These are phyloP conservation scores for Metschnikowia koreensis DNA, from an alignment of 805 yeast genomes.

Conservation along the genomic window DNA sequence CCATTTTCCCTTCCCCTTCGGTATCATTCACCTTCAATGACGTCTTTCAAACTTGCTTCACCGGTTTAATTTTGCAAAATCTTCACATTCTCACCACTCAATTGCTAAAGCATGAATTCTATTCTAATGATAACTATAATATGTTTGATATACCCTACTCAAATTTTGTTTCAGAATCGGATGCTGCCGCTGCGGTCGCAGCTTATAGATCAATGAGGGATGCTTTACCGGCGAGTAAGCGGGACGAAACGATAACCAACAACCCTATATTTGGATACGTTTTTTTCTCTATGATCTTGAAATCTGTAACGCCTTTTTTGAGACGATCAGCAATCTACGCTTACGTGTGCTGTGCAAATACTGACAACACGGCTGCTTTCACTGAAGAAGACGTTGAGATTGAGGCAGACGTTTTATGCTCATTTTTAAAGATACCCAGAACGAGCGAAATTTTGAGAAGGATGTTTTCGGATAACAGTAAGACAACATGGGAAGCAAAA, in stretches of 20 bases:
- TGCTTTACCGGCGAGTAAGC: conserved; percentile 2
- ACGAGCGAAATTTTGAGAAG: conserved; percentile 24
- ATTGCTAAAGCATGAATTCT: conserved; percentile 27
- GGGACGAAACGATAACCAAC: conserved; percentile 15
- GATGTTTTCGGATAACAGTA: conserved; percentile 1
- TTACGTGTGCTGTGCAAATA: conserved; percentile 50
- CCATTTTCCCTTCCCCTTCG: conserved; percentile 47
- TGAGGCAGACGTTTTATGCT: conserved; percentile 57
- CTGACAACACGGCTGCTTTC: conserved; percentile 27
- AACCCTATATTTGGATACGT: conserved; percentile 35
- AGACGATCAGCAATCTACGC: conserved; percentile 60
- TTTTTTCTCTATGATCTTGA: conserved; percentile 53
- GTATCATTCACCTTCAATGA: conserved; percentile 46
- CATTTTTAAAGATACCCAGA: conserved; percentile 47
- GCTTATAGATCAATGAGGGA: conserved; percentile 25
- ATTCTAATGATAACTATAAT: conserved; percentile 22
- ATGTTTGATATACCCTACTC: conserved; percentile 40
- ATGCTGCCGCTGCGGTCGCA: conserved; percentile 20
- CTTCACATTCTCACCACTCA: conserved; percentile 25
- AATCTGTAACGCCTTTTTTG: conserved; percentile 60
- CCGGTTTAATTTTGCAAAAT: conserved; percentile 53
- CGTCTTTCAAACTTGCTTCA: conserved; percentile 48
- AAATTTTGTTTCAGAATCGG: conserved; percentile 21
- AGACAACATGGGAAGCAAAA: conserved; percentile 23
- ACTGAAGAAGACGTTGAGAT: conserved; percentile 23